phyloP scores from a whole-genome alignment of 805 yeast genomes.

The Yamadazyma takamatsuzukensis region DNA sequence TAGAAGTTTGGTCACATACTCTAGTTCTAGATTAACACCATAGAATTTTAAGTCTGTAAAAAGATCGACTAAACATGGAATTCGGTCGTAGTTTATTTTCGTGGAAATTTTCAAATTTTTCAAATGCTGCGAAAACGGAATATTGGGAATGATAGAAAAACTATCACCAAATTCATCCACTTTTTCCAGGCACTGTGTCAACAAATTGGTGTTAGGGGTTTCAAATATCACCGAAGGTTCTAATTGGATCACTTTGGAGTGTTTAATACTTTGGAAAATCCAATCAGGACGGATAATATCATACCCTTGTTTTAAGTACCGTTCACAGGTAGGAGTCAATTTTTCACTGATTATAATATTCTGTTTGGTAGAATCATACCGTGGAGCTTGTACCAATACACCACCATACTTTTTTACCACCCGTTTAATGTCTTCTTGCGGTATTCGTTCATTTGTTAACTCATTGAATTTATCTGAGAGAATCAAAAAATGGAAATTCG shows the following conservation, averaged over 20 bases:
- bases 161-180: constrained; percentile 68
- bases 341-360: constrained; percentile 23
- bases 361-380: constrained; percentile 5
- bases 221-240: constrained; percentile 54
- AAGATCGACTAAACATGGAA: constrained; percentile 2
- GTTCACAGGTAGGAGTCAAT: constrained; percentile 22
- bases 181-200: constrained; percentile 23
- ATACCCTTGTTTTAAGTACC: constrained; percentile 38
- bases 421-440: constrained; percentile 31
- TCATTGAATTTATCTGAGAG: constrained; percentile 45
- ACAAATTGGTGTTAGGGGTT: constrained; percentile 28
- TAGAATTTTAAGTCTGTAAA: constrained; percentile 25
- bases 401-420: constrained; percentile 52
- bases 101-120: neutral
- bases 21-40: constrained; percentile 16
- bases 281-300: constrained; percentile 68
- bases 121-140: constrained; percentile 5
- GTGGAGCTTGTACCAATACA: constrained; percentile 18
- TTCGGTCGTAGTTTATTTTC: no score
- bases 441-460: constrained; percentile 21
- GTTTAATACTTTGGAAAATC: constrained; percentile 62
- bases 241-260: constrained; percentile 40
- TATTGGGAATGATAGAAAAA: constrained; percentile 22
- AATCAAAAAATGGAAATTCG: constrained; percentile 45
- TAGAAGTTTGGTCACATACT: constrained; percentile 9